phyloP scores from a whole-genome alignment of 73 alveolate genomes.

The Diophrys appendiculata region DNA sequence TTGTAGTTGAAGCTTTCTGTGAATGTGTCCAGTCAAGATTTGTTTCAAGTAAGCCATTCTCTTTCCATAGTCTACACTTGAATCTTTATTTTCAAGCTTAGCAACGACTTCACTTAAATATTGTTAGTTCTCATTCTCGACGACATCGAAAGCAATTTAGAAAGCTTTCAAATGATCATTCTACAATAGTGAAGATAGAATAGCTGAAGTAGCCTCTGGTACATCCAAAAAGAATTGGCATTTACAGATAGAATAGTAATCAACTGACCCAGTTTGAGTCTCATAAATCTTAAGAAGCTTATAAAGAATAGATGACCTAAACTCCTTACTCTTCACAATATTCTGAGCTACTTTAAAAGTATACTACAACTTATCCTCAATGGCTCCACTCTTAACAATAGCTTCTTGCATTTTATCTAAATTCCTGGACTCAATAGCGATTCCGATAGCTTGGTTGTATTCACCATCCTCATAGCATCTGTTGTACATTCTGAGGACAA shows the following conservation, averaged over 20 bases:
- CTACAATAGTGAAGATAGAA: constrained; percentile 67
- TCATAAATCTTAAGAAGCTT: constrained; percentile 66
- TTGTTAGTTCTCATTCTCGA: constrained; percentile 83
- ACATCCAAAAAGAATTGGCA: constrained; percentile 85
- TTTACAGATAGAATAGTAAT: constrained; percentile 73
- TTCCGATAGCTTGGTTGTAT: constrained; percentile 92
- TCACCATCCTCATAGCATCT: constrained; percentile 82
- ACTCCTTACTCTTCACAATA: constrained; percentile 73
- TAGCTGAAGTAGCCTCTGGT: constrained; percentile 83
- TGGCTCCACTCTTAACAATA: constrained; percentile 68
- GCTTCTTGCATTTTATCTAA: constrained; percentile 85
- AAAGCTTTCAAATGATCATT: constrained; percentile 75
- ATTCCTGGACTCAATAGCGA: constrained; percentile 92
- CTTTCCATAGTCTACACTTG: background rate
- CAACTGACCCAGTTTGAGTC: constrained; percentile 70
- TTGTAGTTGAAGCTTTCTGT: constrained; percentile 71
- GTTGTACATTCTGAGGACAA: constrained; percentile 90
- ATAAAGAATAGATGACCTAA: constrained; percentile 71
- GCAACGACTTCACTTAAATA: constrained; percentile 66
- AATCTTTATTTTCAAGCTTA: constrained; percentile 5
- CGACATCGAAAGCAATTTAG: constrained; percentile 86
- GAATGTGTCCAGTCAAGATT: constrained; percentile 61
- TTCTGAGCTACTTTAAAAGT: constrained; percentile 81
- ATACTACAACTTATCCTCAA: constrained; percentile 68
- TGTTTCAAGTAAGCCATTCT: constrained; percentile 48